Conservation (phyloP, 768 basidiomycete genomes). For the Lentinula aciculospora region DNA sequence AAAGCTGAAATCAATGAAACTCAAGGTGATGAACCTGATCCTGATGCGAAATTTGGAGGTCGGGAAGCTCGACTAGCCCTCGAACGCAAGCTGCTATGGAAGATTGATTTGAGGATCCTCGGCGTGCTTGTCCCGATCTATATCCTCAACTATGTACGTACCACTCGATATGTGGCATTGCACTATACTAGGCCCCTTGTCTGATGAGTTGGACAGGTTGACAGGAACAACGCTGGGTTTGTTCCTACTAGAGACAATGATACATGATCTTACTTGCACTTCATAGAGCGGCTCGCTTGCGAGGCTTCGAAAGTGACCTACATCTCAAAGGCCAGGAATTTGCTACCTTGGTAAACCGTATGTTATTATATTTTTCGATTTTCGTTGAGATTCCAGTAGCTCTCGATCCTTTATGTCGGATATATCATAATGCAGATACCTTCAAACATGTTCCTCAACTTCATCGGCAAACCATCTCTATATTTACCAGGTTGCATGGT, state of each 20-base stretch:
- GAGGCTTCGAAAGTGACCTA: slow-evolving; percentile 67
- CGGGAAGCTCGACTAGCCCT: slow-evolving; percentile 37
- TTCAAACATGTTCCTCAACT: slow-evolving; percentile 55
- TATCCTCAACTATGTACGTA: slow-evolving; percentile 41
- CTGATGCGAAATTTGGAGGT: slow-evolving; percentile 45
- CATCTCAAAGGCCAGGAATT: slow-evolving; percentile 59
- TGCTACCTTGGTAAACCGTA: slow-evolving; percentile 37
- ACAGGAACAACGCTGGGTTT: slow-evolving; percentile 72
- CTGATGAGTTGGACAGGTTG: slow-evolving; percentile 37
- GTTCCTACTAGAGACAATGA: slow-evolving; percentile 10
- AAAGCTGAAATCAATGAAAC: not conserved
- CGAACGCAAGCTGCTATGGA: slow-evolving; percentile 48
- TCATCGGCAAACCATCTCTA: slow-evolving; percentile 46
- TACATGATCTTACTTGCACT: not conserved
- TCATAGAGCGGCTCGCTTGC: slow-evolving; percentile 60
- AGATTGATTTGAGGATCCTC: slow-evolving; percentile 53
- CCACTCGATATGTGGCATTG: not conserved
- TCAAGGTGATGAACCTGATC: slow-evolving; percentile 4
- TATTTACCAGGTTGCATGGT: slow-evolving; percentile 48
- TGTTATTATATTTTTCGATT: slow-evolving; percentile 23
- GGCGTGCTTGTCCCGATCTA: slow-evolving; percentile 43
- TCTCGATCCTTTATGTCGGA: slow-evolving; percentile 21
- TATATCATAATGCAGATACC: slow-evolving; percentile 70
- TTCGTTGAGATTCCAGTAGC: not conserved
- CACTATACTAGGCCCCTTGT: not conserved